Evolutionary conservation across 306 rosid genomes (phyloP).

Genomic region (Mimosa bimucronata): DNA sequence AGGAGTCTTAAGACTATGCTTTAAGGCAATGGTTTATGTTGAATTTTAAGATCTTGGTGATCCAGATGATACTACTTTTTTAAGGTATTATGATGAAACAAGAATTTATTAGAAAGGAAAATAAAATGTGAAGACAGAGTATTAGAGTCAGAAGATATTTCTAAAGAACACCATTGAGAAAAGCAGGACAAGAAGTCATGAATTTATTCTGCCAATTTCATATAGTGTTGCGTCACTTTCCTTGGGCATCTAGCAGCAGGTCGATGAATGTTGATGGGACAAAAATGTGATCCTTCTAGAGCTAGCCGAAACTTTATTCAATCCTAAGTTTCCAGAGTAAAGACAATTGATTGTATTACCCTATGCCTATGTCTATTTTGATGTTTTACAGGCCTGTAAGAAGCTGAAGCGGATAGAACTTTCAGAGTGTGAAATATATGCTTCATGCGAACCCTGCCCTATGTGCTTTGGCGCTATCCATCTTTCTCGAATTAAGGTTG

Average conservation of each 20-base stretch:
- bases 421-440: conserved; percentile 85
- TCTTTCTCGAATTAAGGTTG: conserved; percentile 91
- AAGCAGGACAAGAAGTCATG: neutral
- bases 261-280: neutral
- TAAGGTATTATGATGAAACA: neutral
- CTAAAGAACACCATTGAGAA: neutral
- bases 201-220: neutral
- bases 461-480: conserved; percentile 99
- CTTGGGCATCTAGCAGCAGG: neutral
- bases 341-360: neutral
- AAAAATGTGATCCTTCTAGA: neutral
- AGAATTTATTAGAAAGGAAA: neutral
- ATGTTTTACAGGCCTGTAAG: conserved; percentile 72
- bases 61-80: neutral
- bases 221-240: neutral
- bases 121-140: neutral
- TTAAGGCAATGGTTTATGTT: neutral
- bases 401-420: conserved; percentile 86
- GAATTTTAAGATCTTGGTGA: neutral
- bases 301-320: neutral
- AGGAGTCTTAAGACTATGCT: neutral
- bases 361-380: neutral
- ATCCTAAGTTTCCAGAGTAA: neutral
- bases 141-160: neutral
- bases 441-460: conserved; percentile 98